A percentile compares a stretch with the other conserved stretches of the same genome.
phyloP scores from a whole-genome alignment of 75 land plant genomes.

The Chamaecyparis obtusa region DNA sequence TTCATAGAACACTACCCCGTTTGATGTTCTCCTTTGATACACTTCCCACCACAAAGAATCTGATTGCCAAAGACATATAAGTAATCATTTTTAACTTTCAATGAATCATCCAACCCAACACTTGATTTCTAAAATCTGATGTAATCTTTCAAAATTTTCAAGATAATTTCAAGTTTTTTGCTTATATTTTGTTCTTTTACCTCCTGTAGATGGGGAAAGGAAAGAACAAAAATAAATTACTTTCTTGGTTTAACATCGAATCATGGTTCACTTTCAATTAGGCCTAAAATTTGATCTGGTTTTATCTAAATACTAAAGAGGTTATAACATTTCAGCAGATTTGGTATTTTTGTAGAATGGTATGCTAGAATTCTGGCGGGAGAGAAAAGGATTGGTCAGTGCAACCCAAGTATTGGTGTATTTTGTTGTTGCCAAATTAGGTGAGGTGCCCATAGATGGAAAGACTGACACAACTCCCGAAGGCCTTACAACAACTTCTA shows the following conservation, averaged over 20 bases:
- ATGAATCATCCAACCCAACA: too few relatives aligned
- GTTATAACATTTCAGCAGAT: constrained; percentile 60
- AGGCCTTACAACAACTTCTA: constrained; percentile 90
- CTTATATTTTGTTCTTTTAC: not conserved
- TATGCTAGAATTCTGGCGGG: constrained; percentile 95
- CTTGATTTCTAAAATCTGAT: too few relatives aligned
- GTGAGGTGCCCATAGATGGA: constrained; percentile 90
- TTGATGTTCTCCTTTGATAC: too few relatives aligned
- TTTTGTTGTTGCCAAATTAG: constrained; percentile 94
- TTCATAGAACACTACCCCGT: too few relatives aligned
- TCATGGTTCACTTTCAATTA: constrained; percentile 1
- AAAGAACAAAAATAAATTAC: not conserved
- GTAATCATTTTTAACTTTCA: too few relatives aligned
- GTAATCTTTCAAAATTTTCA: too few relatives aligned
- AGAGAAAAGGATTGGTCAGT: constrained; percentile 62
- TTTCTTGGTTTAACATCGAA: not conserved
- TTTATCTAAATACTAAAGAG: constrained; percentile 8
- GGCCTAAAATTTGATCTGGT: not conserved
- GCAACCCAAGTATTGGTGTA: constrained; percentile 92
- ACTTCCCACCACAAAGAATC: too few relatives aligned
- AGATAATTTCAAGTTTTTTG: not conserved
- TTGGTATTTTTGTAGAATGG: constrained; percentile 99
- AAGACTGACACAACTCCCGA: constrained; percentile 97
- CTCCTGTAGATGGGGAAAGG: constrained; percentile 40
- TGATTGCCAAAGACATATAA: too few relatives aligned